A percentile compares a stretch with the other conserved stretches of the same genome.
These are phyloP conservation scores for Drechmeria coniospora DNA, from an alignment of 2,329 filamentous ascomycete genomes.

Conservation along the genomic window DNA sequence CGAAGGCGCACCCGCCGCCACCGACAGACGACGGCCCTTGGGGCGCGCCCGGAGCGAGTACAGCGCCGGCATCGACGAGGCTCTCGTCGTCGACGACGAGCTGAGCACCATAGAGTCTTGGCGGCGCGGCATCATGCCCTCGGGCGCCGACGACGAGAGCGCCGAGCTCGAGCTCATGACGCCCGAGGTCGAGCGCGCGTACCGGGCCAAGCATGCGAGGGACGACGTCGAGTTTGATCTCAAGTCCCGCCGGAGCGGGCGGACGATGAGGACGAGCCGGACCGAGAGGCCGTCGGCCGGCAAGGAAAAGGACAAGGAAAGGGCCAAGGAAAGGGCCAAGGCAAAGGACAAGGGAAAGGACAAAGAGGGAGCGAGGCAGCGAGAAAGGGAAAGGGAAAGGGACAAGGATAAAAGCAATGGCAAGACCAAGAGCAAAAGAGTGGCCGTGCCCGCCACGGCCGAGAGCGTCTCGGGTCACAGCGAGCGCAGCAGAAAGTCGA, in stretches of 20 bases:
- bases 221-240: constrained; percentile 23
- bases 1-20: constrained; percentile 8
- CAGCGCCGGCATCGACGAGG: constrained; percentile 32
- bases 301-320: constrained; percentile 14
- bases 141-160: constrained; percentile 25
- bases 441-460: constrained; percentile 5
- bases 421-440: no score
- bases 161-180: constrained; percentile 43
- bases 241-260: constrained; percentile 18
- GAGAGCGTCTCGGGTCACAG: constrained; percentile 15
- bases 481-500: constrained; percentile 17
- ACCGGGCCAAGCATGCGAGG: constrained; percentile 18
- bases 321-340: background rate
- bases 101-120: constrained; percentile 43
- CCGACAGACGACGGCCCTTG: constrained; percentile 11
- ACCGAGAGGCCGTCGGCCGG: constrained; percentile 6
- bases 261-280: constrained; percentile 12
- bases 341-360: constrained; percentile 2
- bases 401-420: constrained; percentile 3
- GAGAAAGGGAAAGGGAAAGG: constrained; percentile 8
- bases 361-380: no score
- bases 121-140: constrained; percentile 38
- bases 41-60: constrained; percentile 15
- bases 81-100: constrained; percentile 41
- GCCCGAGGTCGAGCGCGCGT: constrained; percentile 34